Conservation (phyloP, 2,329 filamentous ascomycete genomes). For the Aspergillus sp. region DNA sequence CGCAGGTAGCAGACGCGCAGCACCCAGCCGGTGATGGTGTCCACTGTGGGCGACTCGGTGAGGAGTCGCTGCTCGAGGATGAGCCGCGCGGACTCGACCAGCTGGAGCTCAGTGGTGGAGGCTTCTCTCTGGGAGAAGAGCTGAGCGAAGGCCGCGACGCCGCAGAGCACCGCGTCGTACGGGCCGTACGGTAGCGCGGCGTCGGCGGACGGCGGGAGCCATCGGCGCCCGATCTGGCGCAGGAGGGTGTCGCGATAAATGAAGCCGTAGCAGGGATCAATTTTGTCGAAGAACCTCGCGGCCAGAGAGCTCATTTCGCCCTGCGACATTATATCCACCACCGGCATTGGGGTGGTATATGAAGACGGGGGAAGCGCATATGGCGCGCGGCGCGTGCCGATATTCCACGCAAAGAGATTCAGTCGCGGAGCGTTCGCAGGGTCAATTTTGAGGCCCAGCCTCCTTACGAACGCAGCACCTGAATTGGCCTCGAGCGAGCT, state of each 20-base stretch:
- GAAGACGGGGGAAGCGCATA: conserved; percentile 6
- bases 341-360: conserved; percentile 15
- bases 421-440: conserved; percentile 44
- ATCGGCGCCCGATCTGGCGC: conserved; percentile 21
- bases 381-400: conserved; percentile 18
- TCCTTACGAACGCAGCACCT: conserved; percentile 47
- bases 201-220: conserved; percentile 12
- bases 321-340: conserved; percentile 41
- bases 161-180: conserved; percentile 44
- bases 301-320: conserved; percentile 41
- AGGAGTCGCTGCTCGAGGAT: conserved; percentile 37
- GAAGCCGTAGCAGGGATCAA: conserved; percentile 47
- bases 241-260: conserved; percentile 21
- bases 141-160: conserved; percentile 46
- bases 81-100: conserved; percentile 39
- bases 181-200: conserved; percentile 14
- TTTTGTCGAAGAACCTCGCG: conserved; percentile 43
- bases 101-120: conserved; percentile 34
- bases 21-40: conserved; percentile 37
- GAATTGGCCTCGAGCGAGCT: conserved; percentile 48
- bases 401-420: conserved; percentile 51
- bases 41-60: conserved; percentile 18
- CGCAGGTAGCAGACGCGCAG: conserved; percentile 47
- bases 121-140: conserved; percentile 42
- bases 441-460: conserved; percentile 45